Evolutionary conservation across 345 rosid species (phyloP).

Genomic region (Hibiscus trionum): DNA sequence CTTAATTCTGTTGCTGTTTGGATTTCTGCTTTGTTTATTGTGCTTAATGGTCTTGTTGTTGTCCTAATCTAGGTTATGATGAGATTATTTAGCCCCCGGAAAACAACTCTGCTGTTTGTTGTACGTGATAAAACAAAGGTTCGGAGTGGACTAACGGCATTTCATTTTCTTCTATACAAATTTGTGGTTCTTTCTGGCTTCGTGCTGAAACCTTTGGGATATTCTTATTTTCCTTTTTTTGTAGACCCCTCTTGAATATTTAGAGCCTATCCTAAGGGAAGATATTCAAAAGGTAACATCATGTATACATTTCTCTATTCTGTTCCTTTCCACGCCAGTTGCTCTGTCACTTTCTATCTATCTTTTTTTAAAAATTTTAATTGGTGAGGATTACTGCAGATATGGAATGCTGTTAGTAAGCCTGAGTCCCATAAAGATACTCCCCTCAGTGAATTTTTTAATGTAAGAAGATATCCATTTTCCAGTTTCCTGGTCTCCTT

Average conservation of each 20-base stretch:
- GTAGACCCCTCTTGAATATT: conserved; percentile 67
- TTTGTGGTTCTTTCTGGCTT: neutral
- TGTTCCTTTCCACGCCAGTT: neutral
- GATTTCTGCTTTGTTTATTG: conserved; percentile 9
- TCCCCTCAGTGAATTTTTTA: conserved; percentile 75
- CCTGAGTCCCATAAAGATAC: conserved; percentile 62
- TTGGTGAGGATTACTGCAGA: conserved; percentile 35
- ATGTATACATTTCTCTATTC: neutral
- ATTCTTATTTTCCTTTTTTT: neutral
- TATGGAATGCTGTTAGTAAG: conserved; percentile 80
- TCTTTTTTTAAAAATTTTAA: conserved; percentile 4
- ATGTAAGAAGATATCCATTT: conserved; percentile 32
- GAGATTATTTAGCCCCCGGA: conserved; percentile 83
- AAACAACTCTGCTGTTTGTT: conserved; percentile 80
- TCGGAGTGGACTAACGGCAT: conserved; percentile 9
- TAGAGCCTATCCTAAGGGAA: conserved; percentile 60
- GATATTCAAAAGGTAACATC: conserved; percentile 70
- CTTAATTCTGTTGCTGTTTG: neutral
- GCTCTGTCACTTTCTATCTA: conserved; percentile 1
- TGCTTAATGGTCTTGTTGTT: conserved; percentile 13
- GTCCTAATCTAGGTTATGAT: conserved; percentile 61
- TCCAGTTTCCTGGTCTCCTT: neutral
- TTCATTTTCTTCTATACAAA: neutral
- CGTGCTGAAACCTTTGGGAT: conserved; percentile 3
- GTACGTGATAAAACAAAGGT: conserved; percentile 90